Evolutionary conservation across 2,329 filamentous ascomycete species (phyloP).

Genomic region (Immersiporthe knoxdaviesiana): DNA sequence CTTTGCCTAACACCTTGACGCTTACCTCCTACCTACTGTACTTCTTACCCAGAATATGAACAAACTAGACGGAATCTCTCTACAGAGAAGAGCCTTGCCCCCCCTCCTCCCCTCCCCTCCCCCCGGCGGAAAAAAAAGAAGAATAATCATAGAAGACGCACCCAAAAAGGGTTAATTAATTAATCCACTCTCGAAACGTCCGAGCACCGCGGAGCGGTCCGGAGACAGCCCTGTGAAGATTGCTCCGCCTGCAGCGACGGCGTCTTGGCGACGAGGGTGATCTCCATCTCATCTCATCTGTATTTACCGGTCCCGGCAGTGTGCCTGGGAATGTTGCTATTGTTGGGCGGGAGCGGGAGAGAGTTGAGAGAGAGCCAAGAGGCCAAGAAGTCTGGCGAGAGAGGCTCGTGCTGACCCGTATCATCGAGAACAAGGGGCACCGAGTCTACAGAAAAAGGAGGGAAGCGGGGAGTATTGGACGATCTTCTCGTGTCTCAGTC

Average conservation of each 20-base stretch:
- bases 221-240: slow-evolving; percentile 13
- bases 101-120: too few species aligned
- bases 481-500: background rate
- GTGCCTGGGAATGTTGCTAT: background rate
- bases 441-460: background rate
- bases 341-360: background rate
- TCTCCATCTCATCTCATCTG: background rate
- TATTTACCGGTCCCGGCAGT: background rate
- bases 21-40: too few species aligned
- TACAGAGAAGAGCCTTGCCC: too few species aligned
- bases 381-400: background rate
- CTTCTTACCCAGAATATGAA: too few species aligned
- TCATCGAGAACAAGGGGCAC: background rate
- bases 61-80: background rate
- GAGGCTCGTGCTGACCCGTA: background rate
- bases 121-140: too few species aligned
- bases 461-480: too few species aligned
- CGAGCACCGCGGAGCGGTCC: slow-evolving; percentile 21
- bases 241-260: background rate
- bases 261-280: slow-evolving; percentile 13
- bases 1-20: too few species aligned
- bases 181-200: background rate
- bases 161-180: background rate
- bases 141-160: too few species aligned
- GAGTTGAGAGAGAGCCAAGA: background rate